Evolutionary conservation across 805 yeast species (phyloP), one percentile per base, ranked within the genome.

Genomic region (Yarrowia sp.): DNA sequence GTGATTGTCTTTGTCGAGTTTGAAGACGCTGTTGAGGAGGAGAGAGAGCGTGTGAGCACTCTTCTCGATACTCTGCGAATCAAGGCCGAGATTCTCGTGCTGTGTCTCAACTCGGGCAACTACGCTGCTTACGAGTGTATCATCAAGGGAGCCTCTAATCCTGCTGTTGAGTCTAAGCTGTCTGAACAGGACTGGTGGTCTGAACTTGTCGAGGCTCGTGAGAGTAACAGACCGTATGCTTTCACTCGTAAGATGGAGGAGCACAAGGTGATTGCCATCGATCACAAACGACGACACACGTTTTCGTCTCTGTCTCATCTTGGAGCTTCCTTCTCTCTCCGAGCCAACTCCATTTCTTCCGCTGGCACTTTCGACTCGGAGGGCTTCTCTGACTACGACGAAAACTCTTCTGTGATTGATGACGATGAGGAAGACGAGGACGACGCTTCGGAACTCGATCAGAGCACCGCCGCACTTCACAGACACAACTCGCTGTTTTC

Each of bases 1-100:
- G 92, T 95, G 11, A 87, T 95, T 65, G 96, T 90, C 0, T 94
- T 95, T 82, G 98, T 95, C 40, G 99, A 95, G 78, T 82, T 83
- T 69, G 82, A 81, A 55, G 80, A 80, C 0, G 98, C 93, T 72
- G 85, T 91, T 36, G 83, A 79, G 1, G 92, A 89, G 61, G 99
- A 95, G 75, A 78, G 77, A 19, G 77, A 78, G 14, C 79, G 98
- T 66, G 85, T 95, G 48, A 74, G 73, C 1, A 86, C 87, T 49
- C 78, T 95, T 41, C 80, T 95, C 55, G 87, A 85, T 14, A 89
- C 88, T n/a, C 81, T 95, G 68, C 83, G 99, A 74, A 95, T 95
- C 68, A 89, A 87, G 43, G 97, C 98, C 0, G 87, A 86, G 70
- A 82, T 93, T n/a, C 77, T 89, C 36, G 92, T 93, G 1, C 81